Percentiles rank a stretch among this genome's conserved stretches.
Conservation (phyloP, 257 asterid genomes). For the Lantana camara region DNA sequence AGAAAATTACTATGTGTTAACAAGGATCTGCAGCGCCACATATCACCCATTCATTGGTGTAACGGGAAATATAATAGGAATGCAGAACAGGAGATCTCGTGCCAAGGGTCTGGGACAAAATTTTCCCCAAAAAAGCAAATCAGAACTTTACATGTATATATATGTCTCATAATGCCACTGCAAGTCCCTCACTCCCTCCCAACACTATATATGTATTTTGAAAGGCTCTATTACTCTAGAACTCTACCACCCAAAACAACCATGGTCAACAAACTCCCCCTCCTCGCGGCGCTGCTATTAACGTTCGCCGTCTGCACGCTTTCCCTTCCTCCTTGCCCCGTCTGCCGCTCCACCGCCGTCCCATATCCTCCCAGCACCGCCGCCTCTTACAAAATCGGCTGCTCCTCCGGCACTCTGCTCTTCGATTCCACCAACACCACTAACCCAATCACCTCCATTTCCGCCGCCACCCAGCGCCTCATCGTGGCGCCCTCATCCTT, state of each 20-base stretch:
- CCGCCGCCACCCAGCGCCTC: slow-evolving; percentile 60
- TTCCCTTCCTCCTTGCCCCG: slow-evolving; percentile 58
- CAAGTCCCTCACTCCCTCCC: too few species aligned
- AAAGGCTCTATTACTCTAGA: too few species aligned
- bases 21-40: too few species aligned
- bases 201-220: too few species aligned
- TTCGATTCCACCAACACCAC: slow-evolving; percentile 74
- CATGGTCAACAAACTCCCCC: slow-evolving; percentile 32
- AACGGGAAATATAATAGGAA: too few species aligned
- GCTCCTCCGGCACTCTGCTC: slow-evolving; percentile 45
- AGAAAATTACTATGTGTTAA: too few species aligned
- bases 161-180: too few species aligned
- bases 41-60: too few species aligned
- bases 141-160: too few species aligned
- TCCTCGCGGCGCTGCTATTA: slow-evolving; percentile 41
- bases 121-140: too few species aligned
- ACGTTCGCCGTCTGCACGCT: slow-evolving; percentile 30
- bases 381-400: slow-evolving; percentile 58
- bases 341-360: slow-evolving; percentile 66
- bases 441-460: slow-evolving; percentile 61
- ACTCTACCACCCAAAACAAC: slow-evolving; percentile 15
- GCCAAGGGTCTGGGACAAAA: too few species aligned
- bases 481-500: slow-evolving; percentile 61
- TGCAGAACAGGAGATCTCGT: too few species aligned
- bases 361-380: slow-evolving; percentile 89